Evolutionary conservation across 306 rosid species (phyloP).

Genomic region (Albizia julibrissin): DNA sequence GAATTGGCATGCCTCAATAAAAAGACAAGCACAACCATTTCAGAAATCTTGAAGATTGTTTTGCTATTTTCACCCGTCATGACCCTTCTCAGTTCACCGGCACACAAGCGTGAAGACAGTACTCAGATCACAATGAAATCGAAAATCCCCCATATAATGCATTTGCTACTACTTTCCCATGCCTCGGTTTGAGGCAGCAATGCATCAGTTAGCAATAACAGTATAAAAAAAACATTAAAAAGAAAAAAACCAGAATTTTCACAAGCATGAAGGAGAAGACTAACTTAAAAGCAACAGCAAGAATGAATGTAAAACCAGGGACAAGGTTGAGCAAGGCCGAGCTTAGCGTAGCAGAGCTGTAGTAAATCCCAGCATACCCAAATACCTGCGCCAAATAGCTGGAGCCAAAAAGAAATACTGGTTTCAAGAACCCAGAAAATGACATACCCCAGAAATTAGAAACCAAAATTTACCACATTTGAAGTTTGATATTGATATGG

Average conservation of each 20-base stretch:
- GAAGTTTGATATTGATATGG: not conserved
- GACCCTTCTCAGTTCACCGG: not conserved
- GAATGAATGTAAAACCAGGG: constrained; percentile 74
- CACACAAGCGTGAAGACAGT: not conserved
- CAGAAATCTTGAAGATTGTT: not conserved
- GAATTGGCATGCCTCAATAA: not conserved
- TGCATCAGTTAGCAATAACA: not conserved
- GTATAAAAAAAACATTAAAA: not conserved
- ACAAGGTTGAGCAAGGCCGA: constrained; percentile 77
- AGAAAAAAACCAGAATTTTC: not conserved
- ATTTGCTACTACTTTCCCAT: not conserved
- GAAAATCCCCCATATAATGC: not conserved
- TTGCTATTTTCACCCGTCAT: not conserved
- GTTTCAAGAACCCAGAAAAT: constrained; percentile 20
- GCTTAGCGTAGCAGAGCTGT: constrained; percentile 72
- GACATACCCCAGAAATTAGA: not conserved
- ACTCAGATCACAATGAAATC: not conserved
- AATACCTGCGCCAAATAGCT: constrained; percentile 57
- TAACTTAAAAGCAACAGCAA: constrained; percentile 66
- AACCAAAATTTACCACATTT: constrained; percentile 8
- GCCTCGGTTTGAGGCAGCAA: not conserved
- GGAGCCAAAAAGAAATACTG: not conserved
- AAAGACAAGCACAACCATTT: not conserved
- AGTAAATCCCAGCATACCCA: constrained; percentile 76
- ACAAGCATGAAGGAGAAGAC: not conserved